Evolutionary conservation across 768 basidiomycete genomes (phyloP).

Genomic region (Omphalotus guepiniiformis): DNA sequence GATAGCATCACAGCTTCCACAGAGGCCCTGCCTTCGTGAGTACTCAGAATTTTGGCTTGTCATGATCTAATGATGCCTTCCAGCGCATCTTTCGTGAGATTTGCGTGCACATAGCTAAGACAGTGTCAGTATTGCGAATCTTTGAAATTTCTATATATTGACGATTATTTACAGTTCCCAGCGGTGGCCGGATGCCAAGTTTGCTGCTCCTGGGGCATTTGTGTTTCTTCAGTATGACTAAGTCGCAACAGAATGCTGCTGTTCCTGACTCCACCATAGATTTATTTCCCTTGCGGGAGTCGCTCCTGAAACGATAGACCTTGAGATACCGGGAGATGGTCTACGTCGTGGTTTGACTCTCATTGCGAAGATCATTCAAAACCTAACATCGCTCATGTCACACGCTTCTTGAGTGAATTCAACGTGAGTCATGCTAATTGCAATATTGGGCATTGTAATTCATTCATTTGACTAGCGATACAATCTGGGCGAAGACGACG

Average conservation of each 20-base stretch:
- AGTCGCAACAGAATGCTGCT: not conserved
- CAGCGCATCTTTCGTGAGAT: conserved; percentile 87
- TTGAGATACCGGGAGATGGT: conserved; percentile 68
- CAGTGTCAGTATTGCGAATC: conserved; percentile 54
- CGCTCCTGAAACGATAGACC: conserved; percentile 77
- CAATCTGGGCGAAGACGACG: conserved; percentile 47
- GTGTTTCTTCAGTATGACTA: conserved; percentile 89
- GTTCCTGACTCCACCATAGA: conserved; percentile 29
- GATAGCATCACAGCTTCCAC: conserved; percentile 69
- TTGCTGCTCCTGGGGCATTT: conserved; percentile 82
- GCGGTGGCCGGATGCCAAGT: conserved; percentile 77
- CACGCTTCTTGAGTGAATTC: conserved; percentile 72
- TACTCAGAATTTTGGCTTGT: too few species aligned
- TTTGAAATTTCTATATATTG: not conserved
- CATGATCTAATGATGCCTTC: conserved; percentile 9
- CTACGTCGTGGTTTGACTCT: conserved; percentile 78
- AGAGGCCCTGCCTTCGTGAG: conserved; percentile 71
- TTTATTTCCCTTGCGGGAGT: conserved; percentile 93
- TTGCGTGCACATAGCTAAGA: conserved; percentile 72
- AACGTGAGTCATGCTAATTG: conserved; percentile 44
- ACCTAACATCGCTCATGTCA: conserved; percentile 76
- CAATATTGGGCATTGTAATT: too few species aligned
- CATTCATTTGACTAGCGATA: conserved; percentile 3
- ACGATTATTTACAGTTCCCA: conserved; percentile 44
- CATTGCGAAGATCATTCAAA: conserved; percentile 90